A percentile compares a stretch with the other conserved stretches of the same genome.
Conservation (phyloP, 2,329 filamentous ascomycete genomes). For the Penicillium italicum region DNA sequence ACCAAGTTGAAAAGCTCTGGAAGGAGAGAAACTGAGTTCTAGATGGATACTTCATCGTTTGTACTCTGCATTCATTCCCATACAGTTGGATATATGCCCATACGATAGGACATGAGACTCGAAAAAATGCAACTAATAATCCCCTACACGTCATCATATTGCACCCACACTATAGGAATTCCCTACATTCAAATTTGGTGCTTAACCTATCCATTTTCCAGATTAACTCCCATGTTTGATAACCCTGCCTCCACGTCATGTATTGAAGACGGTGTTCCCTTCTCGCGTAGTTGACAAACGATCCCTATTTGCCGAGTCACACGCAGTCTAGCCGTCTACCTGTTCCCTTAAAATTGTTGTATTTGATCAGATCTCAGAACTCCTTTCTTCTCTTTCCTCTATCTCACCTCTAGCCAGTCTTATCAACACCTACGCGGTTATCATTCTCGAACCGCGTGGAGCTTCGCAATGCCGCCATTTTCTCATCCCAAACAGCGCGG, state of each 20-base stretch:
- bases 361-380: neutral
- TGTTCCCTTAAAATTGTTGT: neutral
- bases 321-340: neutral
- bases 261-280: neutral
- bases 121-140: constrained; percentile 1
- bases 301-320: neutral
- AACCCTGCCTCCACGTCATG: neutral
- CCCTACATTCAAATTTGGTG: too few relatives aligned
- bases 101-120: neutral
- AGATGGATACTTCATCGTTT: neutral
- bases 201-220: neutral
- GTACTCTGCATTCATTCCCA: neutral
- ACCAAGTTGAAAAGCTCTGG: constrained; percentile 71
- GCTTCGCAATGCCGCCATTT: neutral
- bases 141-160: neutral
- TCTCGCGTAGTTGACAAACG: neutral
- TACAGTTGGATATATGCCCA: neutral
- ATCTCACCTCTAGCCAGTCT: too few relatives aligned
- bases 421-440: neutral
- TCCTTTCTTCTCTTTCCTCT: neutral
- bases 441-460: neutral
- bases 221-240: neutral
- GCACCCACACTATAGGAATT: neutral
- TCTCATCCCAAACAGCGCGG: neutral
- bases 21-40: constrained; percentile 24